These are phyloP conservation scores for Hansenula lynferdii DNA, from an alignment of 1,139 yeast species.

Conservation along the genomic window DNA sequence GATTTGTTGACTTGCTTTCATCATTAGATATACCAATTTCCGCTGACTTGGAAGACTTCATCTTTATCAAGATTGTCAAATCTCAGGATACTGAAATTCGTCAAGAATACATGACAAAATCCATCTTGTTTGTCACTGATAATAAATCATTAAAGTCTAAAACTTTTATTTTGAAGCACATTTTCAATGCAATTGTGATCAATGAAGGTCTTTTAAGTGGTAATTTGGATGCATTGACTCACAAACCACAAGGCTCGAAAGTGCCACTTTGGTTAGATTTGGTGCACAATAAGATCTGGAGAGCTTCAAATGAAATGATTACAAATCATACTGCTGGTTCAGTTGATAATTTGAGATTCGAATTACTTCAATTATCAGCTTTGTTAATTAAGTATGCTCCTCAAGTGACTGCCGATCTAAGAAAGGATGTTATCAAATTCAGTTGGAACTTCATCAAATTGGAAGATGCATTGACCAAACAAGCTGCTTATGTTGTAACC, in stretches of 20 bases:
- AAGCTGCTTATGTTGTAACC: conserved; percentile 88
- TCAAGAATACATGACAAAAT: conserved; percentile 45
- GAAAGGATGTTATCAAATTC: conserved; percentile 87
- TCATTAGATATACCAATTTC: conserved; percentile 44
- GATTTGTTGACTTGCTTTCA: conserved; percentile 45
- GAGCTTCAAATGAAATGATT: conserved; percentile 48
- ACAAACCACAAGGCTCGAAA: conserved; percentile 23
- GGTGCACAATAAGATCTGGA: conserved; percentile 71
- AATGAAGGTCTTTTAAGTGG: conserved; percentile 54
- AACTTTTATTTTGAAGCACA: conserved; percentile 55
- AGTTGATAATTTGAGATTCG: conserved; percentile 71
- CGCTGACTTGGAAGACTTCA: conserved; percentile 46
- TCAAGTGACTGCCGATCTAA: conserved; percentile 49
- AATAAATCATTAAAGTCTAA: conserved; percentile 47
- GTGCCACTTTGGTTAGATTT: conserved; percentile 57
- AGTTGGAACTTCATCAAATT: conserved; percentile 91
- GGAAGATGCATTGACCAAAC: conserved; percentile 87
- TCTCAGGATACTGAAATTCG: conserved; percentile 43
- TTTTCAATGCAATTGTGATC: conserved; percentile 63
- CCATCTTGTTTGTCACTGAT: conserved; percentile 45
- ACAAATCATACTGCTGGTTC: conserved; percentile 62
- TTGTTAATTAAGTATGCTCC: conserved; percentile 71
- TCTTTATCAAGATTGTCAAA: conserved; percentile 53
- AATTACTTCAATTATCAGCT: conserved; percentile 78
- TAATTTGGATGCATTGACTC: conserved; percentile 45